Conservation (phyloP, 768 basidiomycete species). For the Stropharia rugosoannulata region DNA sequence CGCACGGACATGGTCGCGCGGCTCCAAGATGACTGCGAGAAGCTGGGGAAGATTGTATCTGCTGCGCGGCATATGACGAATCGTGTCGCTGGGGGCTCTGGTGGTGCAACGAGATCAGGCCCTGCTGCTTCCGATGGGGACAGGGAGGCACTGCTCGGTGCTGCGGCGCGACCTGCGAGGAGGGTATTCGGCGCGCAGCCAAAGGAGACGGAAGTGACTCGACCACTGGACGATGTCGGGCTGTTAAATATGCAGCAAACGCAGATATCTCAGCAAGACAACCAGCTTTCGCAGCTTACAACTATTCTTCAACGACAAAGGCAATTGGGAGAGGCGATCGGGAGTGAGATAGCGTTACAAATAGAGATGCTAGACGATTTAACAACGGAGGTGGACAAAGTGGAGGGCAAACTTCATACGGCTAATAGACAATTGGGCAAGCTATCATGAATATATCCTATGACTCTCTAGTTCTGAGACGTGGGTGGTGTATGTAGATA, state of each 20-base stretch:
- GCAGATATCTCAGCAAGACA: slow-evolving; percentile 84
- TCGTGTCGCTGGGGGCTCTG: slow-evolving; percentile 20
- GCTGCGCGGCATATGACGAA: slow-evolving; percentile 60
- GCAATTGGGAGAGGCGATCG: slow-evolving; percentile 85
- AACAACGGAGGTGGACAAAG: slow-evolving; percentile 70
- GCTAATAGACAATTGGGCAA: slow-evolving; percentile 84
- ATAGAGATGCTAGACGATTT: slow-evolving; percentile 86
- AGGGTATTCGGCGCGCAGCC: slow-evolving; percentile 81
- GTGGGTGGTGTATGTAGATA: slow-evolving; percentile 10
- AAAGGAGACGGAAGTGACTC: slow-evolving; percentile 81
- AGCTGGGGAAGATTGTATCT: slow-evolving; percentile 82
- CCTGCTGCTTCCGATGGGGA: slow-evolving; percentile 54
- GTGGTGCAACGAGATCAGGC: slow-evolving; percentile 28
- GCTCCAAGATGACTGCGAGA: slow-evolving; percentile 89
- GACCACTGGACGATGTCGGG: slow-evolving; percentile 85
- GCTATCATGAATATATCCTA: slow-evolving; percentile 47
- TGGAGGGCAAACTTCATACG: slow-evolving; percentile 73
- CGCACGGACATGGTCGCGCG: slow-evolving; percentile 87
- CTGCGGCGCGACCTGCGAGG: slow-evolving; percentile 47
- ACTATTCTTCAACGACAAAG: slow-evolving; percentile 83
- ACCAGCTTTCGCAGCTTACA: slow-evolving; percentile 75
- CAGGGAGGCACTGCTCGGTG: slow-evolving; percentile 62
- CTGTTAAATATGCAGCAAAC: slow-evolving; percentile 76
- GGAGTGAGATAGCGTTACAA: slow-evolving; percentile 77
- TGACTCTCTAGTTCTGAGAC: background rate